phyloP scores from a whole-genome alignment of 805 yeast species.

The Cyberlindnera samutprakarnensis region DNA sequence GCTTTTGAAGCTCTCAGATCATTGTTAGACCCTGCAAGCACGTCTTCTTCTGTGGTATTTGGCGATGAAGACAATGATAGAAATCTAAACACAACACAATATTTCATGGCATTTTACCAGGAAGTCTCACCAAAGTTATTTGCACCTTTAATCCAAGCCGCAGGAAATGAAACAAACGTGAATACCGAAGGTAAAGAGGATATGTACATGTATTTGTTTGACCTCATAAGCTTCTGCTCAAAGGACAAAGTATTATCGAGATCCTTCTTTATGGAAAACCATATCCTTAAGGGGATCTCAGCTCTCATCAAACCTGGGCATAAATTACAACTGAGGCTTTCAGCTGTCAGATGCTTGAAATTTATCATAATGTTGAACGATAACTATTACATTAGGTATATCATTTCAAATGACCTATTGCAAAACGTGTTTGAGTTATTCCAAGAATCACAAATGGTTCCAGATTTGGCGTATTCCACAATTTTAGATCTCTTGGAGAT shows the following conservation, averaged over 20 bases:
- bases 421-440: slow-evolving; percentile 42
- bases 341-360: slow-evolving; percentile 65
- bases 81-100: slow-evolving; percentile 31
- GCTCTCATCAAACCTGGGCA: slow-evolving; percentile 33
- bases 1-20: slow-evolving; percentile 77
- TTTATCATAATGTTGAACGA: slow-evolving; percentile 56
- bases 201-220: slow-evolving; percentile 55
- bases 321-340: slow-evolving; percentile 48
- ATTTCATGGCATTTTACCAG: slow-evolving; percentile 53
- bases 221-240: slow-evolving; percentile 60
- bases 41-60: slow-evolving; percentile 12
- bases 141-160: slow-evolving; percentile 31
- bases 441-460: slow-evolving; percentile 36
- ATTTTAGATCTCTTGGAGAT: slow-evolving; percentile 61
- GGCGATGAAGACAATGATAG: slow-evolving; percentile 18
- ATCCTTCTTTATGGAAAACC: slow-evolving; percentile 53
- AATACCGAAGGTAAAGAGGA: slow-evolving; percentile 32
- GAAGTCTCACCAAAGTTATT: slow-evolving; percentile 55
- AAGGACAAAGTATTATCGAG: slow-evolving; percentile 46
- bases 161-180: slow-evolving; percentile 3
- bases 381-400: slow-evolving; percentile 45
- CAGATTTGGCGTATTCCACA: slow-evolving; percentile 68
- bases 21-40: slow-evolving; percentile 45
- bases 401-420: slow-evolving; percentile 49
- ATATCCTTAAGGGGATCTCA: slow-evolving; percentile 49